Conservation (phyloP, 345 rosid genomes). For the Acer saccharum region DNA sequence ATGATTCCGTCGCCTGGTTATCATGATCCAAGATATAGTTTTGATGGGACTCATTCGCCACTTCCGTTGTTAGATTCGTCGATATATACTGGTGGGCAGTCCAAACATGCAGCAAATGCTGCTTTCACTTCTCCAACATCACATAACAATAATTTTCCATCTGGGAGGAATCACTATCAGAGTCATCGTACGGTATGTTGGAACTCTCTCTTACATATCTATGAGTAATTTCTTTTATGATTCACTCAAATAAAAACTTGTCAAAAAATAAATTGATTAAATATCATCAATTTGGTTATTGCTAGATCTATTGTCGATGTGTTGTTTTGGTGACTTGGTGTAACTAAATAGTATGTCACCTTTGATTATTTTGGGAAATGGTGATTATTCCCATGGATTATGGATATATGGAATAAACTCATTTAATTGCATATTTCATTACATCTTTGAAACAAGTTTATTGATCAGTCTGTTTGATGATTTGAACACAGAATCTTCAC, state of each 20-base stretch:
- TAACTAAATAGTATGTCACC: not conserved
- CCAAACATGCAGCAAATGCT: slow-evolving; percentile 26
- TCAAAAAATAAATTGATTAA: not conserved
- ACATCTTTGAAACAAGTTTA: not conserved
- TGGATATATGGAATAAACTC: not conserved
- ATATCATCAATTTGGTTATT: not conserved
- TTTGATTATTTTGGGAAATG: not conserved
- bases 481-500: slow-evolving; percentile 35
- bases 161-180: slow-evolving; percentile 44
- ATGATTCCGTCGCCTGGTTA: slow-evolving; percentile 38
- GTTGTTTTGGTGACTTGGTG: not conserved
- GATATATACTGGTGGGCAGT: slow-evolving; percentile 27
- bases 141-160: slow-evolving; percentile 29
- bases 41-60: slow-evolving; percentile 39
- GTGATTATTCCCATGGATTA: too few species aligned
- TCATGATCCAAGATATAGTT: slow-evolving; percentile 55
- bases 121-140: slow-evolving; percentile 33
- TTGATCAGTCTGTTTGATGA: slow-evolving; percentile 5
- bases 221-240: not conserved
- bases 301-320: slow-evolving; percentile 15
- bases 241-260: not conserved
- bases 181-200: slow-evolving; percentile 46
- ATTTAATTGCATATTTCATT: not conserved
- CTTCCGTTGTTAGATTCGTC: slow-evolving; percentile 40
- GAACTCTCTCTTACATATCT: not conserved